These are phyloP conservation scores for Talaromyces sp. DNA, from an alignment of 2,329 filamentous ascomycete genomes.

Conservation along the genomic window DNA sequence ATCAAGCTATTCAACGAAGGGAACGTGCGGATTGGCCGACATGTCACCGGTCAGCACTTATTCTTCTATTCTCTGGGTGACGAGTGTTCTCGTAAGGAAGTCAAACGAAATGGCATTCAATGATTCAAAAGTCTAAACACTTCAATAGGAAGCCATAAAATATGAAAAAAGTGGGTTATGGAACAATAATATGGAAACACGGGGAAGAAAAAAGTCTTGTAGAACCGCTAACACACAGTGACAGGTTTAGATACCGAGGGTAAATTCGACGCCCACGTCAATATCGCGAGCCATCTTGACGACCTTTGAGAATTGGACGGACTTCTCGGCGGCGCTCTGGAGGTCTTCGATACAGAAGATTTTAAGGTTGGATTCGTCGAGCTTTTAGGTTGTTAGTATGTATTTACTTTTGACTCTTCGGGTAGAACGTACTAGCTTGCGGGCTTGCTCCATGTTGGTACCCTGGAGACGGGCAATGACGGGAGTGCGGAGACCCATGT, in stretches of 20 bases:
- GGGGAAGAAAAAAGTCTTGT: constrained; percentile 1
- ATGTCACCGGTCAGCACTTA: neutral
- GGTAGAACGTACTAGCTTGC: constrained; percentile 60
- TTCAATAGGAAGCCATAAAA: neutral
- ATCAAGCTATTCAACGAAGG: neutral
- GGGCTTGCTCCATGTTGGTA: constrained; percentile 95
- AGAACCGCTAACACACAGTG: constrained; percentile 5
- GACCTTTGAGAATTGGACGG: constrained; percentile 97
- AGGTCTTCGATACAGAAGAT: constrained; percentile 99
- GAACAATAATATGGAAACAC: neutral
- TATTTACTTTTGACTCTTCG: neutral
- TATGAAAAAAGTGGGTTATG: neutral
- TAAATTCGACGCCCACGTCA: constrained; percentile 94
- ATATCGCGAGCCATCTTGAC: constrained; percentile 98
- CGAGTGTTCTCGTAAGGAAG: neutral
- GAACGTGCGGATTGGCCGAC: neutral
- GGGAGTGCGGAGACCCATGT: constrained; percentile 92
- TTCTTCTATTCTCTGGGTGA: neutral
- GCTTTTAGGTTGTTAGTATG: constrained; percentile 40
- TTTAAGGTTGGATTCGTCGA: constrained; percentile 97
- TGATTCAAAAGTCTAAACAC: neutral
- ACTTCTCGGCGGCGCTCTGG: constrained; percentile 94
- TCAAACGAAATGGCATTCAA: neutral
- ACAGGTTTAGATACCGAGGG: constrained; percentile 76
- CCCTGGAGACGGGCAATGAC: constrained; percentile 97